These are phyloP conservation scores for Ogataea ganodermae DNA, from an alignment of 805 yeast species.

Conservation along the genomic window DNA sequence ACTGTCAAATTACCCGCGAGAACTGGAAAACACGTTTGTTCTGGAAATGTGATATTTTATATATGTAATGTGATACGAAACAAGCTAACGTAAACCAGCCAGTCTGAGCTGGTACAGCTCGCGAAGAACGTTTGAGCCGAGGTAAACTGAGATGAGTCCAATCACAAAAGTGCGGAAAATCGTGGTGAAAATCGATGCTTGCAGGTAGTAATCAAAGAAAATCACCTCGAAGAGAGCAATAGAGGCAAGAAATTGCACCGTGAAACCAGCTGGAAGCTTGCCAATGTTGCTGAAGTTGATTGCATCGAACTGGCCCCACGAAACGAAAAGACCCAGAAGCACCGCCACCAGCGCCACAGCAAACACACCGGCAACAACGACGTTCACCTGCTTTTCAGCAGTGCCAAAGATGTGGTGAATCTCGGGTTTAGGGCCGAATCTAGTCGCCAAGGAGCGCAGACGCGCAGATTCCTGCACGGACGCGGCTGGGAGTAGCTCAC, in stretches of 20 bases:
- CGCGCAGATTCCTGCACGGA: conserved; percentile 14
- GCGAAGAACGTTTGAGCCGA: conserved; percentile 70
- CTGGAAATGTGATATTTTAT: conserved; percentile 30
- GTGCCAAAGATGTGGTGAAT: conserved; percentile 62
- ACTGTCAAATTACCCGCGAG: conserved; percentile 50
- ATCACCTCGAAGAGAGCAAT: conserved; percentile 53
- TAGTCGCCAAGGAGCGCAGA: conserved; percentile 27
- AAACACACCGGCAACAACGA: conserved; percentile 54
- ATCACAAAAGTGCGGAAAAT: conserved; percentile 49
- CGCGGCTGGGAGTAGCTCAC: conserved; percentile 22
- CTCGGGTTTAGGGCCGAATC: conserved; percentile 56
- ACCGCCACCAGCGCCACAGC: conserved; percentile 45
- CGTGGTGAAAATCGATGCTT: conserved; percentile 61
- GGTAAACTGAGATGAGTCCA: conserved; percentile 54
- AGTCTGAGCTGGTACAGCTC: conserved; percentile 32
- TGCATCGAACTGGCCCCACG: conserved; percentile 44
- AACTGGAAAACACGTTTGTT: conserved; percentile 52
- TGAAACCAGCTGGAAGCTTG: conserved; percentile 36
- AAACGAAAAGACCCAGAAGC: conserved; percentile 39
- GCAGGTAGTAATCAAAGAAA: conserved; percentile 59
- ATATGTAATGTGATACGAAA: background rate
- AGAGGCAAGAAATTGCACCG: conserved; percentile 48
- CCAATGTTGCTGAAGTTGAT: conserved; percentile 38
- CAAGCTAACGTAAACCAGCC: conserved; percentile 24
- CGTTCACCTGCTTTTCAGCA: conserved; percentile 54